phyloP scores from a whole-genome alignment of 306 rosid genomes.

The Medicago lupulina region DNA sequence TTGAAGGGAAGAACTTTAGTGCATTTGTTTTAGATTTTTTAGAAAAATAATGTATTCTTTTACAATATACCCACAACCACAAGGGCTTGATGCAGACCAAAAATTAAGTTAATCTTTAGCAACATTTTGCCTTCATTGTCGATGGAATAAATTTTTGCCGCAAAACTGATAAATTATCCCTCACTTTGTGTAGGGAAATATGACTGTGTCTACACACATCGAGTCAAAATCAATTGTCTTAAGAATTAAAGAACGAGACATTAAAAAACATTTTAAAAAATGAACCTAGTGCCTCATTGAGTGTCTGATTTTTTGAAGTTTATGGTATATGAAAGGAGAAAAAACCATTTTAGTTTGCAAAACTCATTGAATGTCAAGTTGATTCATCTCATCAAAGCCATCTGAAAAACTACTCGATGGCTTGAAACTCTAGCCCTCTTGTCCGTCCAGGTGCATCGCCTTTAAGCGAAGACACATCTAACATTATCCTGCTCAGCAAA shows the following conservation, averaged over 20 bases:
- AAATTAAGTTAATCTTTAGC: too few species aligned
- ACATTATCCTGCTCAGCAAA: conserved; percentile 63
- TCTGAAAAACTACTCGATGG: conserved; percentile 50
- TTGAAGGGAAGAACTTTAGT: too few species aligned
- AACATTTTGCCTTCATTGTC: background rate
- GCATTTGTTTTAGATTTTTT: too few species aligned
- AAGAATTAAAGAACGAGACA: conserved; percentile 44
- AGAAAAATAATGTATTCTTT: too few species aligned
- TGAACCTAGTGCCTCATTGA: conserved; percentile 36
- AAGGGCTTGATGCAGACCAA: too few species aligned
- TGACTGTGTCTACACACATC: conserved; percentile 7
- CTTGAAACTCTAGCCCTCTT: conserved; percentile 66
- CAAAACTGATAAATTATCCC: conserved; percentile 43
- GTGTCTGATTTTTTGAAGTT: conserved; percentile 24
- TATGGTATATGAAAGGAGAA: conserved; percentile 22
- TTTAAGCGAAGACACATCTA: conserved; percentile 70
- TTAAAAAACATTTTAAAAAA: conserved; percentile 1
- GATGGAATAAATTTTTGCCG: conserved; percentile 36
- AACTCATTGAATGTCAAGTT: conserved; percentile 46
- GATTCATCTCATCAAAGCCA: conserved; percentile 44
- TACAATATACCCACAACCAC: too few species aligned
- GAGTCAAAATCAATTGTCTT: conserved; percentile 34
- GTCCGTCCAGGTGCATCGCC: conserved; percentile 94
- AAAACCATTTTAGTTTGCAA: conserved; percentile 48
- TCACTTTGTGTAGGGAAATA: conserved; percentile 21